Evolutionary conservation across 1,284 basidiomycete genomes (phyloP).

Genomic region (Sporisorium iseilematis-ciliati): DNA sequence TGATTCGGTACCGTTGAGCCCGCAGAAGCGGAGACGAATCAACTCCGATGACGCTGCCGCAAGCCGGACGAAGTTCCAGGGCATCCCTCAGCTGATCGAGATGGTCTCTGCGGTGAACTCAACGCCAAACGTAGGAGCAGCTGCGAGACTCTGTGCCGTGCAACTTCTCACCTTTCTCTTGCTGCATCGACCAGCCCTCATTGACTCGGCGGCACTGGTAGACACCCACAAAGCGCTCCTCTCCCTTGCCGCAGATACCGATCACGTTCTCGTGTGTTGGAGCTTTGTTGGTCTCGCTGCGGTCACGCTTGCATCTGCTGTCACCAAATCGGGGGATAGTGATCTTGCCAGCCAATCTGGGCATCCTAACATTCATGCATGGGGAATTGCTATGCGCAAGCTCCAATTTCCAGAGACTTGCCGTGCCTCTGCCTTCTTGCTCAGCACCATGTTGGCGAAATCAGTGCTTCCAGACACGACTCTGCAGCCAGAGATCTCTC

Average conservation of each 20-base stretch:
- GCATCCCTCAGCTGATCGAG: conserved; percentile 9
- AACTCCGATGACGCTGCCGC: background rate
- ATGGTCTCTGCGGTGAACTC: conserved; percentile 1
- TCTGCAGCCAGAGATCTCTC: conserved; percentile 18
- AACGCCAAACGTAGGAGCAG: background rate
- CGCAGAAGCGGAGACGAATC: conserved; percentile 23
- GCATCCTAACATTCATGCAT: conserved; percentile 5
- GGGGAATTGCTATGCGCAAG: conserved; percentile 29
- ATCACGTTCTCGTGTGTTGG: conserved; percentile 23
- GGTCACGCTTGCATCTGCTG: background rate
- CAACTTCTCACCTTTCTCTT: conserved; percentile 30
- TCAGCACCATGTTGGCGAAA: conserved; percentile 15
- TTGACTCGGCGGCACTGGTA: background rate
- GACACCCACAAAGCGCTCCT: conserved; percentile 4
- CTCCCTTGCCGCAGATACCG: conserved; percentile 11
- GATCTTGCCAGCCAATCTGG: background rate
- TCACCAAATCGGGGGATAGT: background rate
- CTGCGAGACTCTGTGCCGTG: conserved; percentile 19
- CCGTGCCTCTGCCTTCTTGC: conserved; percentile 35
- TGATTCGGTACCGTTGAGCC: conserved; percentile 7
- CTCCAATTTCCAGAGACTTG: conserved; percentile 23
- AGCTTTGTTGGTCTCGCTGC: conserved; percentile 21
- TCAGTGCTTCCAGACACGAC: conserved; percentile 5
- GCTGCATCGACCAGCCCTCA: conserved; percentile 13
- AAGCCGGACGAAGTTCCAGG: background rate